Conservation (phyloP, 176 grass and related monocot genomes). For the Raddia distichophylla region DNA sequence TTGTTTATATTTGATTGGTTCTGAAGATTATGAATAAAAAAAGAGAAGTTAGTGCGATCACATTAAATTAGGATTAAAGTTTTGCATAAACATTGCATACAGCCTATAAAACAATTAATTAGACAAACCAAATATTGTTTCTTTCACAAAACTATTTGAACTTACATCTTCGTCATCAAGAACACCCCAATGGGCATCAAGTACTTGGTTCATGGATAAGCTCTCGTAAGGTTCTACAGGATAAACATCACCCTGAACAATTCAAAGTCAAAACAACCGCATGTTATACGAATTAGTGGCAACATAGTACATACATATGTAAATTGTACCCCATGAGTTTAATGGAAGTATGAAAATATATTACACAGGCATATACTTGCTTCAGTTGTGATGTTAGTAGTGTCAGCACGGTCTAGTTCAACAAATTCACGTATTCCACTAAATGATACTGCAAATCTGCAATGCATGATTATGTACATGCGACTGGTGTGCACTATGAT, state of each 20-base stretch:
- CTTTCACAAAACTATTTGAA: conserved; percentile 22
- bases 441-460: neutral
- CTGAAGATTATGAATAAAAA: conserved; percentile 19
- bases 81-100: conserved; percentile 1
- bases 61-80: conserved; percentile 23
- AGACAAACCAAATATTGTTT: neutral
- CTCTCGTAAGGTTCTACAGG: conserved; percentile 71
- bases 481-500: neutral
- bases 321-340: neutral
- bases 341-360: conserved; percentile 17
- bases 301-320: neutral
- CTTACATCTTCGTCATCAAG: conserved; percentile 96
- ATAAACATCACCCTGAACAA: conserved; percentile 92
- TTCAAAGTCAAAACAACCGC: conserved; percentile 37
- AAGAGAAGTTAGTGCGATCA: conserved; percentile 10
- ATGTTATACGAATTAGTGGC: conserved; percentile 39
- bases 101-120: conserved; percentile 6
- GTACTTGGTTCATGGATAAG: conserved; percentile 65
- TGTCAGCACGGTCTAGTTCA: neutral
- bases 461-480: neutral
- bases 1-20: conserved; percentile 21
- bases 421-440: neutral
- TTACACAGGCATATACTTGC: neutral
- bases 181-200: conserved; percentile 97
- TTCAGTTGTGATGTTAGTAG: conserved; percentile 12